Conservation (phyloP, 148 eudicot species). For the Diospyros kaki region DNA sequence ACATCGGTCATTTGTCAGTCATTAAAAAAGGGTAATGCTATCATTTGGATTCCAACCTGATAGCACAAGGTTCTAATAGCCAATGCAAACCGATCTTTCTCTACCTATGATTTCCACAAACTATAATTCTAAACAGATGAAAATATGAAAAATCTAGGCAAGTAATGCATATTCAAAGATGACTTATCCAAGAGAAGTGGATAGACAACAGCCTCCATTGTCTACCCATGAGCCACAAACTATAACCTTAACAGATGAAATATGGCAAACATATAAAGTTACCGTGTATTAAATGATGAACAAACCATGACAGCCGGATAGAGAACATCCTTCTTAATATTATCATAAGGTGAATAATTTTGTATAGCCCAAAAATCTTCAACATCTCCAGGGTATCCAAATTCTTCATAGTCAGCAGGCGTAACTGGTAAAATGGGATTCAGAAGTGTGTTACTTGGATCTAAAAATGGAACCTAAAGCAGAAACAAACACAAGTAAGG, state of each 20-base stretch:
- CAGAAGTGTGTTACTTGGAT: slow-evolving; percentile 78
- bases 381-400: slow-evolving; percentile 77
- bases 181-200: no score
- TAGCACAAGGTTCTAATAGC: neutral
- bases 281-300: slow-evolving; percentile 85
- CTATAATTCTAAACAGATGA: no score
- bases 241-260: neutral
- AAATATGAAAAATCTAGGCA: no score
- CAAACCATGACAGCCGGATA: slow-evolving; percentile 77
- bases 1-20: no score
- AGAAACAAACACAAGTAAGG: neutral
- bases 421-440: slow-evolving; percentile 73
- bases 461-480: slow-evolving; percentile 83
- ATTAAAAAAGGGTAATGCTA: no score
- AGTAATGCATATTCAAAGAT: no score
- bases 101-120: slow-evolving; percentile 3
- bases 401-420: slow-evolving; percentile 82
- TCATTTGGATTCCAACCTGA: neutral
- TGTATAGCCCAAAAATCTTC: slow-evolving; percentile 77
- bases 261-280: slow-evolving; percentile 7
- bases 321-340: slow-evolving; percentile 53
- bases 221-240: neutral
- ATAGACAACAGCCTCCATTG: neutral
- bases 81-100: neutral
- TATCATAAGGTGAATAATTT: slow-evolving; percentile 82